A percentile compares a stretch with the other conserved stretches of the same genome.
Evolutionary conservation across 805 yeast species (phyloP).

Genomic region (Naumovozyma baii): DNA sequence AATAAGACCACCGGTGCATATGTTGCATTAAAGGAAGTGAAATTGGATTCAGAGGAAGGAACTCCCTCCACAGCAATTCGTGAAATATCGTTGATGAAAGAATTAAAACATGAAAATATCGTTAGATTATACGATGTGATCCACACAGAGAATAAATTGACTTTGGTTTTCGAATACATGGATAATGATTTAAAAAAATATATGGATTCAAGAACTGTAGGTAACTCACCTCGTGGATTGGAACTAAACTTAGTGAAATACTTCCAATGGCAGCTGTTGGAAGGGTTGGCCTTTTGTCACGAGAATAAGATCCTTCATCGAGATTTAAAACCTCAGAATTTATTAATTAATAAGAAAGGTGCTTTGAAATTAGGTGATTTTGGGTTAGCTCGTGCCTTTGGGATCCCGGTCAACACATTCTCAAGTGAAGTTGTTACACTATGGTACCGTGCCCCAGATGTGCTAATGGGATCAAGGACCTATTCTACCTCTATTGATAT

Average conservation of each 20-base stretch:
- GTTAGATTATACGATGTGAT: constrained; percentile 88
- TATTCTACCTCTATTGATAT: constrained; percentile 97
- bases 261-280: constrained; percentile 84
- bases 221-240: constrained; percentile 30
- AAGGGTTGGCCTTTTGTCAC: constrained; percentile 89
- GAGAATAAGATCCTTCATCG: constrained; percentile 90
- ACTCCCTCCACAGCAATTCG: constrained; percentile 97
- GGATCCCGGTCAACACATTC: constrained; percentile 92
- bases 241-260: constrained; percentile 60
- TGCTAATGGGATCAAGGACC: constrained; percentile 89
- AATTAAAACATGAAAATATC: constrained; percentile 85
- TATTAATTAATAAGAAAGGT: constrained; percentile 91
- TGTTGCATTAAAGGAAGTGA: constrained; percentile 90
- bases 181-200: constrained; percentile 92
- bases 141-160: constrained; percentile 89
- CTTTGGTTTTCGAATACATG: constrained; percentile 85
- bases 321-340: constrained; percentile 92
- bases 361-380: constrained; percentile 85
- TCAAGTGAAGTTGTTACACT: constrained; percentile 97
- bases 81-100: constrained; percentile 89
- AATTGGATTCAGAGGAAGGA: constrained; percentile 95
- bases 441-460: constrained; percentile 97
- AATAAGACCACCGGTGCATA: constrained; percentile 88
- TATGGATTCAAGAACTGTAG: constrained; percentile 61
- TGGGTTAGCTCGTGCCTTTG: constrained; percentile 94